These are phyloP conservation scores for Yarrowia hollandica DNA, from an alignment of 805 yeast genomes.

Conservation along the genomic window DNA sequence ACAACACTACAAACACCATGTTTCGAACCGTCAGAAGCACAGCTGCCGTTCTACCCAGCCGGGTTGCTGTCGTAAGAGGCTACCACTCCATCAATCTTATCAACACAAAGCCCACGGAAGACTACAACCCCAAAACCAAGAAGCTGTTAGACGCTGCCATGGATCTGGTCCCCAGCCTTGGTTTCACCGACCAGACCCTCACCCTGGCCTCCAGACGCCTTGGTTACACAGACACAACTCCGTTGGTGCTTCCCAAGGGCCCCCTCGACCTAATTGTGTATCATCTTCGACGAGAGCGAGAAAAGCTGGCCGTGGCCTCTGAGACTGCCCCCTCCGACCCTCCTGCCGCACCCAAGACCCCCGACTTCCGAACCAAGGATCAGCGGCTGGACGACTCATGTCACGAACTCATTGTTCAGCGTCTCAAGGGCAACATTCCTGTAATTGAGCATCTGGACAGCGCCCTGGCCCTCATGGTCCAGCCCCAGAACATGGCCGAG, in stretches of 20 bases:
- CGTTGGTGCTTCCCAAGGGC: conserved; percentile 48
- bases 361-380: conserved; percentile 41
- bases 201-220: conserved; percentile 50
- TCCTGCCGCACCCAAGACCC: conserved; percentile 43
- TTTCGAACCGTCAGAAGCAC: conserved; percentile 7
- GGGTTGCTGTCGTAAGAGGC: neutral
- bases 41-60: neutral
- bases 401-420: conserved; percentile 44
- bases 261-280: conserved; percentile 56
- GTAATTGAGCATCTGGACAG: conserved; percentile 36
- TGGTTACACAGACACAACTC: conserved; percentile 54
- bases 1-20: neutral
- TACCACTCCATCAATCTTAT: conserved; percentile 25
- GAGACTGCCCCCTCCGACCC: conserved; percentile 14
- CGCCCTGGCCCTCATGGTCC: conserved; percentile 60
- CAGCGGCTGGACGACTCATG: conserved; percentile 45
- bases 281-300: conserved; percentile 47
- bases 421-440: conserved; percentile 52
- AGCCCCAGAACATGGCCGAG: conserved; percentile 59
- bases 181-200: conserved; percentile 53
- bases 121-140: conserved; percentile 26
- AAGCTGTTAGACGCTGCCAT: conserved; percentile 39
- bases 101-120: conserved; percentile 29
- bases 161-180: conserved; percentile 50
- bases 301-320: conserved; percentile 29